Conservation (phyloP, 2,329 filamentous ascomycete species). For the Drechslera avenae region DNA sequence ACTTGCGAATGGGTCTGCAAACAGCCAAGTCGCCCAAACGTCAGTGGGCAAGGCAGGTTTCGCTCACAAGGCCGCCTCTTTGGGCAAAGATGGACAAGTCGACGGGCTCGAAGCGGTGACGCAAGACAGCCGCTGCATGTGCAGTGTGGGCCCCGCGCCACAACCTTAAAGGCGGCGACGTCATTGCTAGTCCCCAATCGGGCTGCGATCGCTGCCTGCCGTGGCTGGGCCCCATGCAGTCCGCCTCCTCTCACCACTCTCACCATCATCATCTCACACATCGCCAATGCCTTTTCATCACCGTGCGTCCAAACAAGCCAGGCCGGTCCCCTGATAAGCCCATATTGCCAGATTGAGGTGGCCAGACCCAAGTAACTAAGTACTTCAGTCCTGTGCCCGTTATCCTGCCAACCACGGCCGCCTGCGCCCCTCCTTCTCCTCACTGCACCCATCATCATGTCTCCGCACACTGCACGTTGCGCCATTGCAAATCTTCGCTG, state of each 20-base stretch:
- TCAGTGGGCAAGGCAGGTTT: slow-evolving; percentile 14
- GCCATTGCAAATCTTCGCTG: neutral
- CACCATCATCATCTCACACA: neutral
- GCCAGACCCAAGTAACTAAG: too few relatives aligned
- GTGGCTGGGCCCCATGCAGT: slow-evolving; percentile 15
- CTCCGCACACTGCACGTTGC: slow-evolving; percentile 4
- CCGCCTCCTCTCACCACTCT: too few relatives aligned
- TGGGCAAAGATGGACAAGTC: slow-evolving; percentile 21
- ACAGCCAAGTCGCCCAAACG: slow-evolving; percentile 8
- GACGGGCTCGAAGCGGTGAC: slow-evolving; percentile 17
- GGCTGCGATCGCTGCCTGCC: slow-evolving; percentile 4
- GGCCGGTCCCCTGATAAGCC: slow-evolving; percentile 5
- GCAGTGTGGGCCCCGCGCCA: slow-evolving; percentile 18
- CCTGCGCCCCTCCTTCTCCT: slow-evolving; percentile 11
- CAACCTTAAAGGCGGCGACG: slow-evolving; percentile 19
- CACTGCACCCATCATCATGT: slow-evolving; percentile 7
- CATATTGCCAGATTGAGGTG: neutral
- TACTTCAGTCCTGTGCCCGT: neutral
- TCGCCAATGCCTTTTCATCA: slow-evolving; percentile 1
- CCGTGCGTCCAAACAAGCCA: neutral
- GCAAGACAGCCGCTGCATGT: slow-evolving; percentile 1
- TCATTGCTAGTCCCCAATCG: slow-evolving; percentile 12
- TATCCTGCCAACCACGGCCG: slow-evolving; percentile 16
- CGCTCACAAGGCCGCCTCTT: neutral
- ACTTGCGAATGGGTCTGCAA: slow-evolving; percentile 2